Base-by-base conservation (phyloP, 306 rosid genomes). In the Boehmeria nivea region DNA sequence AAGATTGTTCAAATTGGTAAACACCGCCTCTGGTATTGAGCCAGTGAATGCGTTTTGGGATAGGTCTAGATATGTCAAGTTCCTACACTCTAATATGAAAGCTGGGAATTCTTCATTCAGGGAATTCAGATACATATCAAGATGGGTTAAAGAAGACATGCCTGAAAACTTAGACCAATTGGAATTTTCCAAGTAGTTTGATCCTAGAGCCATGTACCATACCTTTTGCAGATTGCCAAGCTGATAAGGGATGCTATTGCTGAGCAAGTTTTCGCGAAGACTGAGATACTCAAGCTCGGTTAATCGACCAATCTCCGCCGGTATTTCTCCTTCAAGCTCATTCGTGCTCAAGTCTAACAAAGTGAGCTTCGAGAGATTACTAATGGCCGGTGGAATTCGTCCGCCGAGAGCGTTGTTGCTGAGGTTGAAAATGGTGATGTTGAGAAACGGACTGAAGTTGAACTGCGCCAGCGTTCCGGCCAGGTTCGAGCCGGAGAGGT, bases 151-250 rank as follows among this genome's bases (percentile, higher is more conserved):
- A 10, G 57, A 61, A 52, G 69, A 66, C 81, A 76, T 73, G 54
- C 50, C 50, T 51, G 82, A 74, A 59, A 71, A 69, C 8, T 64
- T 55, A 5, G 84, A 82, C 96, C 96, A 88, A 2, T 80, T 62
- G 40, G 65, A 68, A 42, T 71, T 44, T 51, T 20, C 22, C 8
- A 84, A 80, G 64, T 11, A 73, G 68, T 88, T 88, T 24, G 17
- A 1, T 17, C 86, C 90, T 59, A 88, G 59, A 61, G 73, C 70
- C 15, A 88, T 46, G 76, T 77, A 59, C 76, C 79, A 59, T 75
- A 79, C 80, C 85, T 84, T 84, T 12, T 76, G 59, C 40, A 82
- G 85, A 80, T 61, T 69, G 47, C 65, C 65, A 34, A 88, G 53
- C 57, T 82, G 82, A 71, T 63, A 57, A 0, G 90, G 94, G 24